Base-by-base conservation (phyloP, 257 asterid genomes). In the Ophiorrhiza pumila region DNA sequence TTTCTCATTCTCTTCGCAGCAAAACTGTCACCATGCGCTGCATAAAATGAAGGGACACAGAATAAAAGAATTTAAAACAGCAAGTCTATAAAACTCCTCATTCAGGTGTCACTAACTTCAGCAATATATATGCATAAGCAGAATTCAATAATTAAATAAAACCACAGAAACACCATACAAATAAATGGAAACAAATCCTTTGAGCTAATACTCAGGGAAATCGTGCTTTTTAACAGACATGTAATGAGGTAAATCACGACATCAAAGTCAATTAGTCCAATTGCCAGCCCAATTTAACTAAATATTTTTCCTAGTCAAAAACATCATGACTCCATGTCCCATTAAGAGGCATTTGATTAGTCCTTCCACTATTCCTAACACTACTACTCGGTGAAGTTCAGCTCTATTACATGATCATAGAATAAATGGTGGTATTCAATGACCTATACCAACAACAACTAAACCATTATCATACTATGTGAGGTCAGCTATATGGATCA, bases 1-100 rank as follows among this genome's bases (percentile, higher is more conserved):
- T 91, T 94, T 78, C 97, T 91, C 89, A 91, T 90, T 85, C 97
- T 88, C 83, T 91, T 94, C 58, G 94, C 91, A 73, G 87, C 96
- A 86, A 83, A 90, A 84, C 71, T 87, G 71, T 94, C 99, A 57
- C 83, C 91, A 79, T 94, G 92, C 77, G 89, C 96, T 90, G 89
- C 88, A 83, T 41, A 77, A 65, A 69, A 52, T 63, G 71, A 50
- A 74, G 45, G 63, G 80, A 77, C 62, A 55, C 78, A 77, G 71
- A 71, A 70, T 78, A 75, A 76, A 70, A 37, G 58, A 45, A n/a
- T 41, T 58, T 22, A 18, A 65, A 57, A 5, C 17, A 20, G 43
- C 11, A 61, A 4, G 46, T 14, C 7, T 35, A 13, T 7, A 39
- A 15, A 20, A 60, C 5, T 20, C 14, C 27, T 8, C 25, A 52